These are phyloP conservation scores for Mortierella hygrophila DNA, from an alignment of 192 early-diverging fungal genomes.

Conservation along the genomic window DNA sequence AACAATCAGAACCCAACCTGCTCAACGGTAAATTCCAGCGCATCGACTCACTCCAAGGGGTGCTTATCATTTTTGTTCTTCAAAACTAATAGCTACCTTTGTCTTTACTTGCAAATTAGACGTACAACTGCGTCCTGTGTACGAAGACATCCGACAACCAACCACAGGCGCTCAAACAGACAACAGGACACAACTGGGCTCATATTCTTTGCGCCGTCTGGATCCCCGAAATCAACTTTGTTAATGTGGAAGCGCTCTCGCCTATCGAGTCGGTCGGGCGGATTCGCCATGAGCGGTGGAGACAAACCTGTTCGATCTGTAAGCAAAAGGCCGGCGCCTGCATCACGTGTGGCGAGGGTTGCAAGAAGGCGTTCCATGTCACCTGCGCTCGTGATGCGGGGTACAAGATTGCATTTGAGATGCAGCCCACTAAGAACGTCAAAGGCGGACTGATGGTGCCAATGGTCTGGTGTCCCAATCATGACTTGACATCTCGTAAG, in stretches of 20 bases:
- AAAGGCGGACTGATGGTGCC: slow-evolving; percentile 61
- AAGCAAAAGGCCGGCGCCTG: slow-evolving; percentile 55
- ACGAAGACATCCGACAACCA: slow-evolving; percentile 41
- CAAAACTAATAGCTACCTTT: background rate
- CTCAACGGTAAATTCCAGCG: slow-evolving; percentile 61
- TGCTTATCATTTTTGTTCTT: background rate
- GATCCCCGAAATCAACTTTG: slow-evolving; percentile 68
- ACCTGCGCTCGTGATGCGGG: slow-evolving; percentile 60
- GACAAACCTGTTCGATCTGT: slow-evolving; percentile 55
- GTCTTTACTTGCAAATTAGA: slow-evolving; percentile 35
- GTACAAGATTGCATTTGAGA: slow-evolving; percentile 61
- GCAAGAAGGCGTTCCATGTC: slow-evolving; percentile 61
- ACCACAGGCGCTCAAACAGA: slow-evolving; percentile 72
- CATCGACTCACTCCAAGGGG: background rate
- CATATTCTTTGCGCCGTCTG: slow-evolving; percentile 78
- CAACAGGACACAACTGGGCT: slow-evolving; percentile 83
- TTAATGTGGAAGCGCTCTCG: slow-evolving; percentile 42
- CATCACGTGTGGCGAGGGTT: slow-evolving; percentile 57
- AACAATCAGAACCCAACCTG: slow-evolving; percentile 71
- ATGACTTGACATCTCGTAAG: slow-evolving; percentile 50
- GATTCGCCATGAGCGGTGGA: slow-evolving; percentile 58
- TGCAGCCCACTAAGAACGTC: slow-evolving; percentile 48
- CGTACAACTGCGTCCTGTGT: slow-evolving; percentile 77
- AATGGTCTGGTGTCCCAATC: slow-evolving; percentile 61
- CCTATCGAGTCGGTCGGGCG: slow-evolving; percentile 64